Conservation (phyloP, 2,329 filamentous ascomycete species). For the Coleophoma eucalyptorum region DNA sequence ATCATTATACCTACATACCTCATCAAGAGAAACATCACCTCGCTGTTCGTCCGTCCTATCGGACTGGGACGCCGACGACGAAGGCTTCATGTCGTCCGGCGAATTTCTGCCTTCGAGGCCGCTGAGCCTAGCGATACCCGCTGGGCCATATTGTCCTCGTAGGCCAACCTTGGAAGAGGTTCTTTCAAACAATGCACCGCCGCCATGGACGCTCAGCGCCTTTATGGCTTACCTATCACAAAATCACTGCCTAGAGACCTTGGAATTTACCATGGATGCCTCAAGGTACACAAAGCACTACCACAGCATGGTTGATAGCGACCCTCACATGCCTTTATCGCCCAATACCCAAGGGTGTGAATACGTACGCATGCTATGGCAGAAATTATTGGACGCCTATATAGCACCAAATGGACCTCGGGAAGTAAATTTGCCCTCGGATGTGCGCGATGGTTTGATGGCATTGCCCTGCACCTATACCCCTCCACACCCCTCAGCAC, state of each 20-base stretch:
- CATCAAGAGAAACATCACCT: conserved; percentile 23
- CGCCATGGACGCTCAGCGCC: conserved; percentile 85
- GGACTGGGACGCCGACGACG: conserved; percentile 42
- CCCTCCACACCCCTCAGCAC: conserved; percentile 68
- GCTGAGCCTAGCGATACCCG: conserved; percentile 38
- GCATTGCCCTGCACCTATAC: conserved; percentile 53
- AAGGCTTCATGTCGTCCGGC: conserved; percentile 43
- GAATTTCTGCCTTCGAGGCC: conserved; percentile 39
- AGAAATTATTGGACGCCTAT: conserved; percentile 84
- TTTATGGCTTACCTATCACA: conserved; percentile 97
- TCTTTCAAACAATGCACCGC: conserved; percentile 76
- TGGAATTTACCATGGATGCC: conserved; percentile 95
- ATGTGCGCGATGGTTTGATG: conserved; percentile 79
- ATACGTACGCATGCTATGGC: conserved; percentile 79
- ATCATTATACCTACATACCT: conserved; percentile 21
- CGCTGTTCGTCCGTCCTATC: conserved; percentile 27
- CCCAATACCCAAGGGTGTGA: conserved; percentile 26
- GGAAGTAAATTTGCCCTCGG: conserved; percentile 86
- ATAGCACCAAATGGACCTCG: conserved; percentile 80
- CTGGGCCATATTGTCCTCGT: conserved; percentile 48
- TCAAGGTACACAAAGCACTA: conserved; percentile 66
- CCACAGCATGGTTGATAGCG: conserved; percentile 35
- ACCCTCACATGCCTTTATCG: conserved; percentile 34
- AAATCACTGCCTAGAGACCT: conserved; percentile 93
- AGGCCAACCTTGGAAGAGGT: conserved; percentile 82